Evolutionary conservation across 2,329 filamentous ascomycete species (phyloP), one percentile per base, ranked within the genome.

Genomic region (Pseudogymnoascus sp.): DNA sequence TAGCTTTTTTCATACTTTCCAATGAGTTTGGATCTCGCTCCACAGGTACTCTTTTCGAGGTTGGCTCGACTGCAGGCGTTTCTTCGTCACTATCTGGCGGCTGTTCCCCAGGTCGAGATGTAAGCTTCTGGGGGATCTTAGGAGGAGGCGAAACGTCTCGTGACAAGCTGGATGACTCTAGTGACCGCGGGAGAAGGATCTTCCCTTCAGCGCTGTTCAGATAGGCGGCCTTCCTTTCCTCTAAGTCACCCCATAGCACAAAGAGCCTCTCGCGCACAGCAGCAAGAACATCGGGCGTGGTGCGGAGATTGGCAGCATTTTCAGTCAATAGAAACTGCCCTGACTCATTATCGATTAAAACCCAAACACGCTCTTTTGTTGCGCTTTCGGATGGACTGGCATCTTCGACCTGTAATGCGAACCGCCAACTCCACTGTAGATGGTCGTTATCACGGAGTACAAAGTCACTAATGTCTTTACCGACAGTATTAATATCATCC

Each of bases 201-300:
- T 39, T 65, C 51, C 45, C 28, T 64, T 62, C 19, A 14, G 4
- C 19, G 4, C 45, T 62, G 21, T 63, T 48, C 19, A 74, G 68
- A 1, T 74, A 69, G n/a, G 69, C 73, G 1, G 71, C 70, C 72
- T 90, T 91, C 60, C 78, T 74, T 72, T 96, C 91, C 72, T 93
- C 87, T 1, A 97, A 79, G 66, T 96, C 85, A 1, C 93, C 93
- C 93, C 93, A 98, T 1, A 97, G 79, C 37, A 85, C 78, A 72
- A 88, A 93, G 63, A 97, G 79, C 69, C 83, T 87, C 69, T 96
- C 85, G 61, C 85, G 83, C 4, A 97, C 76, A 6, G 74, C 67
- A 2, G 70, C 73, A 0, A 95, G 77, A 1, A 76, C 71, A 0
- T 74, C 62, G 2, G 75, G 69, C 51, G 89, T 77, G n/a, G 75